Percentiles rank a stretch among this genome's conserved stretches.
These are phyloP conservation scores for Echinochloa phyllopogon DNA, from an alignment of 176 grass and related monocot species.

Conservation along the genomic window DNA sequence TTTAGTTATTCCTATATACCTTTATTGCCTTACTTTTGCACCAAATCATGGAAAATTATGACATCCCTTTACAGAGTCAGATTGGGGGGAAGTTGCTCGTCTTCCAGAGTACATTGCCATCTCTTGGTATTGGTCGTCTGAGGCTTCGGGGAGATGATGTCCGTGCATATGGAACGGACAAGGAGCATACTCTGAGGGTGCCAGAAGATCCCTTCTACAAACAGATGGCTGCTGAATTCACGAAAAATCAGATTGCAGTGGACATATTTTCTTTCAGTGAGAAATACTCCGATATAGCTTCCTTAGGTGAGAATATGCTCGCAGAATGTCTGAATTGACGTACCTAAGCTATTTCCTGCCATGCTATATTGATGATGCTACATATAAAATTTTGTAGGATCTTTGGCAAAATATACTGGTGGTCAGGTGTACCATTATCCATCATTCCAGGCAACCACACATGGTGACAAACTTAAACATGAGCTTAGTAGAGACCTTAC, in stretches of 20 bases:
- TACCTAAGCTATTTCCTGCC: slow-evolving; percentile 2
- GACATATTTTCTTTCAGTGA: slow-evolving; percentile 92
- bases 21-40: slow-evolving; percentile 26
- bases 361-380: slow-evolving; percentile 31
- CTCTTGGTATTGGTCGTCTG: slow-evolving; percentile 82
- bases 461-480: slow-evolving; percentile 78
- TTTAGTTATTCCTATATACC: not conserved
- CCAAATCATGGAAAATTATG: slow-evolving; percentile 42
- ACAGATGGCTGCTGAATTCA: slow-evolving; percentile 98
- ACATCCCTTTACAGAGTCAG: slow-evolving; percentile 68
- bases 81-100: slow-evolving; percentile 88
- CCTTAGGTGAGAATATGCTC: slow-evolving; percentile 67
- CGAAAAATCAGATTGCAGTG: slow-evolving; percentile 86
- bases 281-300: slow-evolving; percentile 92
- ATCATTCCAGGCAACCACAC: slow-evolving; percentile 68
- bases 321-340: slow-evolving; percentile 6
- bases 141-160: slow-evolving; percentile 93
- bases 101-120: slow-evolving; percentile 95
- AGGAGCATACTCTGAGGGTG: slow-evolving; percentile 80
- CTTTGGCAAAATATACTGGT: slow-evolving; percentile 92
- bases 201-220: slow-evolving; percentile 97
- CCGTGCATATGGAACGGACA: slow-evolving; percentile 90
- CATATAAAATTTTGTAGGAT: slow-evolving; percentile 54
- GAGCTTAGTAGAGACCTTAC: slow-evolving; percentile 87
- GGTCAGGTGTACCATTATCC: slow-evolving; percentile 96